These are phyloP conservation scores for Candolleomyces aberdarensis DNA, from an alignment of 768 basidiomycete genomes.

Conservation along the genomic window DNA sequence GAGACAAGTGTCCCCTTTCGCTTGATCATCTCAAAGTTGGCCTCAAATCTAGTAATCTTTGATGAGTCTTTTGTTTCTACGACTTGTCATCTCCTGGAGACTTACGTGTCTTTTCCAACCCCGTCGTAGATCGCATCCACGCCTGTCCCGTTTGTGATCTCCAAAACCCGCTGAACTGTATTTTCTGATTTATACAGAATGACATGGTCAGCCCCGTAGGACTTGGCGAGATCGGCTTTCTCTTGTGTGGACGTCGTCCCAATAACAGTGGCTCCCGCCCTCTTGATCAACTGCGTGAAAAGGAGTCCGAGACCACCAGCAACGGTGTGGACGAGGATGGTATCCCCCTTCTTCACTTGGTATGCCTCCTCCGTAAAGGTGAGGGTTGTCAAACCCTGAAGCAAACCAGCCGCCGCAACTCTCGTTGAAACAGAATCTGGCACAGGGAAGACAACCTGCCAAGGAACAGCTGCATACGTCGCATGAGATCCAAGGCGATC, in stretches of 20 bases:
- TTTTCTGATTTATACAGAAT: constrained; percentile 78
- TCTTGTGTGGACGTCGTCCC: constrained; percentile 85
- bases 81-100: constrained; percentile 9
- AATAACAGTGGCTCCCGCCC: constrained; percentile 83
- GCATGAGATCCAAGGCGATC: constrained; percentile 53
- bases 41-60: constrained; percentile 53
- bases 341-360: constrained; percentile 74
- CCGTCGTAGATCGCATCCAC: constrained; percentile 91
- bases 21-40: constrained; percentile 75
- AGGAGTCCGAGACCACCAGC: constrained; percentile 85
- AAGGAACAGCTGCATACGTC: constrained; percentile 68
- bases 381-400: constrained; percentile 79
- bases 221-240: constrained; percentile 79
- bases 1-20: constrained; percentile 89
- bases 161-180: constrained; percentile 67
- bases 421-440: constrained; percentile 59
- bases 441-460: constrained; percentile 59
- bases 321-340: constrained; percentile 83
- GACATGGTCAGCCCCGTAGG: constrained; percentile 83
- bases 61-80: neutral
- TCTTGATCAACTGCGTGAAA: constrained; percentile 65
- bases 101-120: constrained; percentile 94
- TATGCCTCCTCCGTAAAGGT: constrained; percentile 85
- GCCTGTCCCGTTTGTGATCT: constrained; percentile 75
- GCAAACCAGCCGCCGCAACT: constrained; percentile 60